These are phyloP conservation scores for Ascosphaera aggregata DNA, from an alignment of 2,329 filamentous ascomycete genomes.

Conservation along the genomic window DNA sequence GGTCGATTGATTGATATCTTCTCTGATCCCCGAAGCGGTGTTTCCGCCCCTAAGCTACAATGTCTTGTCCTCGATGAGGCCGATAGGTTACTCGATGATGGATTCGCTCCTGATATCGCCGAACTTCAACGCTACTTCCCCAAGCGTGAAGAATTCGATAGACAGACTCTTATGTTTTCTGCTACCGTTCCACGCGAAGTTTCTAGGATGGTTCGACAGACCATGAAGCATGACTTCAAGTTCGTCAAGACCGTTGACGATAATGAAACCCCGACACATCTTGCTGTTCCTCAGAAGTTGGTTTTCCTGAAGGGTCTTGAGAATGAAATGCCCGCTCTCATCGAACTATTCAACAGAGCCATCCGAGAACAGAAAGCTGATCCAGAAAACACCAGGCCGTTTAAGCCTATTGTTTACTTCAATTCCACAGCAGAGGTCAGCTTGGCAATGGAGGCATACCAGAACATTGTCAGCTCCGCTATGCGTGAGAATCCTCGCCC, in stretches of 20 bases:
- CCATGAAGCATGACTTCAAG: slow-evolving; percentile 90
- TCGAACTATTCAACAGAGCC: slow-evolving; percentile 50
- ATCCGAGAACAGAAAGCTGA: slow-evolving; percentile 19
- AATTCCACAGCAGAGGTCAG: slow-evolving; percentile 54
- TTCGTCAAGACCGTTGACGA: slow-evolving; percentile 93
- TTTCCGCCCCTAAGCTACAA: slow-evolving; percentile 74
- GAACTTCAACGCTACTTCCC: slow-evolving; percentile 90
- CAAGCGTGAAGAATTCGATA: slow-evolving; percentile 42
- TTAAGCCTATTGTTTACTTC: slow-evolving; percentile 94
- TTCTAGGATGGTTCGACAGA: slow-evolving; percentile 64
- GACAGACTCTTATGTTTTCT: slow-evolving; percentile 96
- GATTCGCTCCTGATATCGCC: slow-evolving; percentile 96
- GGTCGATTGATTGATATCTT: slow-evolving; percentile 84
- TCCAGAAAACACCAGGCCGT: slow-evolving; percentile 29
- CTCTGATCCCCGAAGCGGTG: slow-evolving; percentile 71
- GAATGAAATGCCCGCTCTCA: slow-evolving; percentile 51
- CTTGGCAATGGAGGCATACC: slow-evolving; percentile 36
- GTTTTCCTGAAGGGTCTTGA: slow-evolving; percentile 44
- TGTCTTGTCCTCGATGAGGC: slow-evolving; percentile 91
- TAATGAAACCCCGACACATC: slow-evolving; percentile 66
- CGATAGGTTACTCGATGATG: slow-evolving; percentile 86
- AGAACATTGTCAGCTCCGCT: too few species aligned
- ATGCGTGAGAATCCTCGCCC: slow-evolving; percentile 20
- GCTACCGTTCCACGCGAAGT: slow-evolving; percentile 78
- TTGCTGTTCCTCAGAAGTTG: slow-evolving; percentile 58